A percentile compares a stretch with the other conserved stretches of the same genome.
Evolutionary conservation across 768 basidiomycete species (phyloP).

Genomic region (Termitomyces sp.): DNA sequence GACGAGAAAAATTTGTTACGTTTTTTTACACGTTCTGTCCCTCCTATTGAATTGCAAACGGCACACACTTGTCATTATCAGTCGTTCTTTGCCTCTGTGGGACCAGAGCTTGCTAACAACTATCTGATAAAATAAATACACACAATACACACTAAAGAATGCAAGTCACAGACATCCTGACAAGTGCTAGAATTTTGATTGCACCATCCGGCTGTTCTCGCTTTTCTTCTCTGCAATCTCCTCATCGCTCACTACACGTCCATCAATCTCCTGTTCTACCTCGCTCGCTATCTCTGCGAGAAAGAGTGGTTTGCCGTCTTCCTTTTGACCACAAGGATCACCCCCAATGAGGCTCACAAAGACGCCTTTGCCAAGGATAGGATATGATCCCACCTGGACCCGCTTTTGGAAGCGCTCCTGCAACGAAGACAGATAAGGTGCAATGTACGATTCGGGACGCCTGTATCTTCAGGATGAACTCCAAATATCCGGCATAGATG

Average conservation of each 20-base stretch:
- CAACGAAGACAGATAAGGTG: conserved; percentile 81
- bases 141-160: background rate
- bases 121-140: background rate
- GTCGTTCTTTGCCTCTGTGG: too few species aligned
- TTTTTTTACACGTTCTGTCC: background rate
- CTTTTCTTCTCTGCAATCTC: conserved; percentile 54
- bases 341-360: conserved; percentile 71
- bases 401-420: conserved; percentile 69
- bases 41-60: background rate
- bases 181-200: conserved; percentile 1
- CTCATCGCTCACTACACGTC: conserved; percentile 59
- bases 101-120: too few species aligned
- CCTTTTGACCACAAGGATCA: conserved; percentile 30
- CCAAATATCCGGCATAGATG: conserved; percentile 1
- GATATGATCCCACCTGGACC: conserved; percentile 82
- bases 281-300: conserved; percentile 57
- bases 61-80: background rate
- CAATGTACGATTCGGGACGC: conserved; percentile 76
- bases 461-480: conserved; percentile 17
- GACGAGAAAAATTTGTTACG: background rate
- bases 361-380: conserved; percentile 58
- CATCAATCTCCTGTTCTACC: conserved; percentile 55
- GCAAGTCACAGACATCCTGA: background rate
- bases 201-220: conserved; percentile 3
- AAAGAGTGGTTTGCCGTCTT: conserved; percentile 43